Conservation (phyloP, 169 alveolate species). For the Ophryocystis elektroscirrha region DNA sequence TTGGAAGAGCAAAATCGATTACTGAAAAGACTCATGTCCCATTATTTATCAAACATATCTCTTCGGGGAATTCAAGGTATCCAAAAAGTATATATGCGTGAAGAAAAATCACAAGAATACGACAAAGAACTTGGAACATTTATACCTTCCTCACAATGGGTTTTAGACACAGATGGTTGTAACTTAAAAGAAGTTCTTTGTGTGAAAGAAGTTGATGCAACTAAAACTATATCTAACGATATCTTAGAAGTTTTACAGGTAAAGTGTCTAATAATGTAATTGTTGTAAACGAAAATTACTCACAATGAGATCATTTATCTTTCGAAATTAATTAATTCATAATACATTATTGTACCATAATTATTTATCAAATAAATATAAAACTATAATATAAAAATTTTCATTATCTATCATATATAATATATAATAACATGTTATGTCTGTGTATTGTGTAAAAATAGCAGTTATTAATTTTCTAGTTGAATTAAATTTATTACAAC, state of each 20-base stretch:
- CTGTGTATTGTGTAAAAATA: too few relatives aligned
- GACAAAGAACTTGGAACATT: slow-evolving; percentile 57
- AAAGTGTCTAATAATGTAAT: too few relatives aligned
- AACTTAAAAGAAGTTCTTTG: slow-evolving; percentile 73
- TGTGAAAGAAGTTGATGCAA: slow-evolving; percentile 53
- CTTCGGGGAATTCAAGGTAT: slow-evolving; percentile 59
- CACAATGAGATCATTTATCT: too few relatives aligned
- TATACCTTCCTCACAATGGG: slow-evolving; percentile 74
- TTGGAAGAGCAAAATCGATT: slow-evolving; percentile 57
- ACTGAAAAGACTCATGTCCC: slow-evolving; percentile 51
- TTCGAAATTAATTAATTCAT: too few relatives aligned
- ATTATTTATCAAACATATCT: slow-evolving; percentile 43
- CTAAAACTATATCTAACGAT: slow-evolving; percentile 82
- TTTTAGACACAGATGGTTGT: slow-evolving; percentile 94
- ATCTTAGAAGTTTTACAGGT: slow-evolving; percentile 70
- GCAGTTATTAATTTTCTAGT: too few relatives aligned
- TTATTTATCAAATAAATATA: too few relatives aligned
- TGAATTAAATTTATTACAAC: background rate
- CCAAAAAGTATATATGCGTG: slow-evolving; percentile 82
- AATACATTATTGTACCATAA: too few relatives aligned
- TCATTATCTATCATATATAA: too few relatives aligned
- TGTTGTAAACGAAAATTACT: too few relatives aligned
- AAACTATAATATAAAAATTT: too few relatives aligned
- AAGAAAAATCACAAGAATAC: slow-evolving; percentile 61
- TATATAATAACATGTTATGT: too few relatives aligned